phyloP scores from a whole-genome alignment of 176 grass and related monocot genomes.

The Saccharum spontaneum region DNA sequence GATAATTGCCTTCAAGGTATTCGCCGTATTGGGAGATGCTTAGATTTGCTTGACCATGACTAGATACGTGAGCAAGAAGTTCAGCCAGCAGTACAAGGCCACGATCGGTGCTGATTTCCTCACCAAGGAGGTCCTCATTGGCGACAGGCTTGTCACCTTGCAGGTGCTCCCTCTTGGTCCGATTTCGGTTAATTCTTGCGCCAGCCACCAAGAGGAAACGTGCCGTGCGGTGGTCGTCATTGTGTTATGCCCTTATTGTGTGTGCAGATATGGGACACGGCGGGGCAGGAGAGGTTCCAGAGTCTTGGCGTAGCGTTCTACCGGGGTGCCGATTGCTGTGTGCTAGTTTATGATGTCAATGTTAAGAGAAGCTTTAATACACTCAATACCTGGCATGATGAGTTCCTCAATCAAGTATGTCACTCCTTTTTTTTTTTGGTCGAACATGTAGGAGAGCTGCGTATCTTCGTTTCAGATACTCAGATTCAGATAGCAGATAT shows the following conservation, averaged over 20 bases:
- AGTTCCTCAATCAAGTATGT: slow-evolving; percentile 89
- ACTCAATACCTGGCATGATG: slow-evolving; percentile 84
- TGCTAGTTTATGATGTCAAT: slow-evolving; percentile 96
- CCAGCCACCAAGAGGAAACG: background rate
- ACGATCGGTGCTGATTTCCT: slow-evolving; percentile 98
- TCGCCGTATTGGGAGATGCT: background rate
- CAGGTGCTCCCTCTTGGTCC: slow-evolving; percentile 47
- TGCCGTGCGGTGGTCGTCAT: background rate
- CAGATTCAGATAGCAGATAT: background rate
- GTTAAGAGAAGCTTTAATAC: slow-evolving; percentile 69
- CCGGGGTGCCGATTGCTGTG: slow-evolving; percentile 91
- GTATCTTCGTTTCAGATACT: background rate
- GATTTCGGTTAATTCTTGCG: slow-evolving; percentile 16
- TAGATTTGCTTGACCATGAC: slow-evolving; percentile 30
- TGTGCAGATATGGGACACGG: slow-evolving; percentile 91
- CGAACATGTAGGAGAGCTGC: background rate
- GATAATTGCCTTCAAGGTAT: background rate
- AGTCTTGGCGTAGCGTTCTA: slow-evolving; percentile 98
- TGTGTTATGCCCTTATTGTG: background rate
- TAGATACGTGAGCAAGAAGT: slow-evolving; percentile 97
- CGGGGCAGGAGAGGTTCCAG: slow-evolving; percentile 98
- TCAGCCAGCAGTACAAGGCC: slow-evolving; percentile 96
- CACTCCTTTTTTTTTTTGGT: background rate
- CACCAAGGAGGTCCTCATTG: slow-evolving; percentile 90
- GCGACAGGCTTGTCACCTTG: slow-evolving; percentile 88